These are phyloP conservation scores for Cicer pinnatifidum DNA, from an alignment of 306 rosid genomes.

Conservation along the genomic window DNA sequence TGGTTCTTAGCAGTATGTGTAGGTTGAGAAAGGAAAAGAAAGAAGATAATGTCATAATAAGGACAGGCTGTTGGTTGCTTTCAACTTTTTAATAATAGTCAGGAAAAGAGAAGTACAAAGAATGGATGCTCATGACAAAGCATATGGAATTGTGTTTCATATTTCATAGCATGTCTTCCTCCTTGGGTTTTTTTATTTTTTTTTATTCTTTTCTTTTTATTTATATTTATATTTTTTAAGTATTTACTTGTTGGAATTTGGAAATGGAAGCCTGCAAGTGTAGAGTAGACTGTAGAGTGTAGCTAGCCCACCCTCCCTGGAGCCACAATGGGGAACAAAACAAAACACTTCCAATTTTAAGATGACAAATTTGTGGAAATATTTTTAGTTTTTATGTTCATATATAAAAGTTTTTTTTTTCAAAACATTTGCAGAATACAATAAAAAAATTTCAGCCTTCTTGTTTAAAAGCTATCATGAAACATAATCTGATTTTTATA, in stretches of 20 bases:
- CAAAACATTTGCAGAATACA: too few relatives aligned
- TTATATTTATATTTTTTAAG: not conserved
- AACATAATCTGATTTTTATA: too few relatives aligned
- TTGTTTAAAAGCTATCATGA: too few relatives aligned
- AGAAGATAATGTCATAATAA: slow-evolving; percentile 41
- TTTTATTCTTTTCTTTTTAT: not conserved
- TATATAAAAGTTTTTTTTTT: too few relatives aligned
- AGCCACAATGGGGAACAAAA: slow-evolving; percentile 47
- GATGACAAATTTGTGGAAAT: not conserved
- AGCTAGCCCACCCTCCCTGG: slow-evolving; percentile 45
- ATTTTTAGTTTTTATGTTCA: not conserved
- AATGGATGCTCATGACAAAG: slow-evolving; percentile 77
- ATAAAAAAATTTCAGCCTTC: too few relatives aligned
- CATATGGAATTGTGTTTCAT: slow-evolving; percentile 94
- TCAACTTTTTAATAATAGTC: slow-evolving; percentile 67
- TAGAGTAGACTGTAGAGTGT: too few relatives aligned
- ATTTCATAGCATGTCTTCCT: slow-evolving; percentile 82
- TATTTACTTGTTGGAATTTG: slow-evolving; percentile 10
- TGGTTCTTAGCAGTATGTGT: slow-evolving; percentile 30
- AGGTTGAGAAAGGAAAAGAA: slow-evolving; percentile 45
- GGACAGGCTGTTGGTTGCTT: slow-evolving; percentile 85
- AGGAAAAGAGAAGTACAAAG: slow-evolving; percentile 69
- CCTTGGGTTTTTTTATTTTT: slow-evolving; percentile 48
- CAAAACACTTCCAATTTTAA: slow-evolving; percentile 38
- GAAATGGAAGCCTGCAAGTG: slow-evolving; percentile 12